These are phyloP conservation scores for Stramenopiles sp. DNA, from an alignment of 352 stramenopile species.

Conservation along the genomic window DNA sequence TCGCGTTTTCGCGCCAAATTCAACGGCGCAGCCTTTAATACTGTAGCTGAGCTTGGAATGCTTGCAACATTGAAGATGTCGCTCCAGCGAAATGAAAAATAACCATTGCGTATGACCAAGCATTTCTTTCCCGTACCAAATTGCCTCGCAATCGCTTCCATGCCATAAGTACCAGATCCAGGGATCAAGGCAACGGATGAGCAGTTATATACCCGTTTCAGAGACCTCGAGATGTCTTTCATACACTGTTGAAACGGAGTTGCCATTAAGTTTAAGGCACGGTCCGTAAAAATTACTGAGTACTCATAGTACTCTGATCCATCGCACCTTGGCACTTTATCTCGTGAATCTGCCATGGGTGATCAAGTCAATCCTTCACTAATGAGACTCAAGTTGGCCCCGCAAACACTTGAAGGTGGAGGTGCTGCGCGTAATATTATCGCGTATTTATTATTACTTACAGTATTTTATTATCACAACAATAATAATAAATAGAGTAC, in stretches of 20 bases:
- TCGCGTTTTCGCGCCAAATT: slow-evolving; percentile 27
- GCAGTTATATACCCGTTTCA: slow-evolving; percentile 46
- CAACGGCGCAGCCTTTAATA: too few species aligned
- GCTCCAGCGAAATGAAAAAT: slow-evolving; percentile 50
- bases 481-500: too few species aligned
- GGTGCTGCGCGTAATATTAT: too few species aligned
- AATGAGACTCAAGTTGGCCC: too few species aligned
- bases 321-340: too few species aligned
- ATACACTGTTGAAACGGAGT: slow-evolving; percentile 49
- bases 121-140: slow-evolving; percentile 38
- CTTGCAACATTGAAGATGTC: slow-evolving; percentile 46
- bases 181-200: slow-evolving; percentile 44
- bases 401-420: too few species aligned
- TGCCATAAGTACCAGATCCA: slow-evolving; percentile 43
- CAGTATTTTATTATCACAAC: too few species aligned
- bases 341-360: too few species aligned
- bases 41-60: slow-evolving; percentile 24
- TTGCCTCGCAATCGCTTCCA: slow-evolving; percentile 46
- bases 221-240: slow-evolving; percentile 38
- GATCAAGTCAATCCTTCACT: too few species aligned
- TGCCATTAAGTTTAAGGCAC: slow-evolving; percentile 47
- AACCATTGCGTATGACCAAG: slow-evolving; percentile 50
- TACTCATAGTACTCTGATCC: too few species aligned
- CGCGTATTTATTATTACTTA: too few species aligned
- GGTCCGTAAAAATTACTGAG: slow-evolving; percentile 46